Evolutionary conservation across 1,284 basidiomycete species (phyloP).

Genomic region (Puccinia triticina): DNA sequence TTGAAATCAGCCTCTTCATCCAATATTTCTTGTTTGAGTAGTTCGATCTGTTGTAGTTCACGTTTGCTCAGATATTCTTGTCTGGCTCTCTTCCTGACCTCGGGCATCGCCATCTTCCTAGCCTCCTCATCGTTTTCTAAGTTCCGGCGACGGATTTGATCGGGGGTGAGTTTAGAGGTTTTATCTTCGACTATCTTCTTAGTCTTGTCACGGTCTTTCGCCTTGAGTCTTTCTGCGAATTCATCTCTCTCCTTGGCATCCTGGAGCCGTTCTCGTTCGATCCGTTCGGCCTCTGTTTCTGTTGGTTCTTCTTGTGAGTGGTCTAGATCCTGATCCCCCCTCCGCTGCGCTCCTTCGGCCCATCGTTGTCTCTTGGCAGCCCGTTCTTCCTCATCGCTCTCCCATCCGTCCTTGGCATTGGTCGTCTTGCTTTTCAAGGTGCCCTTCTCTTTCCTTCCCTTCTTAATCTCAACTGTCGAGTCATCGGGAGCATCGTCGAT

Average conservation of each 20-base stretch:
- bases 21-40: conserved; percentile 86
- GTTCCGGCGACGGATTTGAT: conserved; percentile 76
- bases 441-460: conserved; percentile 61
- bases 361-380: conserved; percentile 31
- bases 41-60: conserved; percentile 91
- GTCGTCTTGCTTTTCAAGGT: conserved; percentile 64
- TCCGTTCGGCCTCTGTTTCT: conserved; percentile 73
- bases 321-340: conserved; percentile 62
- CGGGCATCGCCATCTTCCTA: conserved; percentile 76
- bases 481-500: conserved; percentile 37
- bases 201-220: conserved; percentile 79
- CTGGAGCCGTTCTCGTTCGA: conserved; percentile 74
- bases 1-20: conserved; percentile 86
- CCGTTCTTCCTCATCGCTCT: conserved; percentile 54
- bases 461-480: conserved; percentile 36
- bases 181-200: conserved; percentile 92
- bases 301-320: conserved; percentile 66
- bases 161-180: conserved; percentile 73
- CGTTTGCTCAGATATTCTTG: conserved; percentile 95
- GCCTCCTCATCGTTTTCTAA: conserved; percentile 83
- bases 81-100: conserved; percentile 79
- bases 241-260: conserved; percentile 87
- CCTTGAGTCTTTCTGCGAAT: conserved; percentile 83
- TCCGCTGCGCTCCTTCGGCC: not conserved
- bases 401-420: conserved; percentile 56